A percentile compares a stretch with the other conserved stretches of the same genome.
These are phyloP conservation scores for Phoenix roebelenii DNA, from an alignment of 176 grass and related monocot species.

Conservation along the genomic window DNA sequence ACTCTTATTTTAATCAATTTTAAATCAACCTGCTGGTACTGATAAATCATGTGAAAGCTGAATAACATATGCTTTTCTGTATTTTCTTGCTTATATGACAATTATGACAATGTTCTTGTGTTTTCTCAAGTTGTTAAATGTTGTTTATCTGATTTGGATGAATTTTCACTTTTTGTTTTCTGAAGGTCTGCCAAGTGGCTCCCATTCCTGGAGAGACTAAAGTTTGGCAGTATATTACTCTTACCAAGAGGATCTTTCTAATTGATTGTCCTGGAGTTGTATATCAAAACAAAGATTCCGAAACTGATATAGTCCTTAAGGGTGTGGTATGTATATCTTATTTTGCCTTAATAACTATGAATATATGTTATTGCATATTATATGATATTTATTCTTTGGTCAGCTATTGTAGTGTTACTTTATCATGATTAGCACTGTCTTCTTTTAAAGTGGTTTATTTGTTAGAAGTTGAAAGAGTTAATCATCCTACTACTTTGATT, in stretches of 20 bases:
- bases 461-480: too few species aligned
- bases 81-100: too few species aligned
- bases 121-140: neutral
- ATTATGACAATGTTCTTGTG: neutral
- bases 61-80: too few species aligned
- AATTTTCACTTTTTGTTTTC: constrained; percentile 10
- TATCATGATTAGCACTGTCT: too few species aligned
- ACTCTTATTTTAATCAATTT: too few species aligned
- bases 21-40: too few species aligned
- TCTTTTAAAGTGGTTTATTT: too few species aligned
- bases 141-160: constrained; percentile 11
- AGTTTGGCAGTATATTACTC: constrained; percentile 97
- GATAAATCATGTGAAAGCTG: too few species aligned
- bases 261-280: constrained; percentile 97
- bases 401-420: too few species aligned
- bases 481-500: too few species aligned
- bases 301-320: constrained; percentile 98
- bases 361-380: neutral
- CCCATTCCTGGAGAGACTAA: constrained; percentile 96
- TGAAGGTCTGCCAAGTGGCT: constrained; percentile 92
- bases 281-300: constrained; percentile 91
- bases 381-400: neutral
- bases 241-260: constrained; percentile 92
- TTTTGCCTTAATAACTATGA: neutral
- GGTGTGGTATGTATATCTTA: constrained; percentile 70